These are phyloP conservation scores for Torulaspora gathmanii DNA, from an alignment of 805 yeast genomes.

Conservation along the genomic window DNA sequence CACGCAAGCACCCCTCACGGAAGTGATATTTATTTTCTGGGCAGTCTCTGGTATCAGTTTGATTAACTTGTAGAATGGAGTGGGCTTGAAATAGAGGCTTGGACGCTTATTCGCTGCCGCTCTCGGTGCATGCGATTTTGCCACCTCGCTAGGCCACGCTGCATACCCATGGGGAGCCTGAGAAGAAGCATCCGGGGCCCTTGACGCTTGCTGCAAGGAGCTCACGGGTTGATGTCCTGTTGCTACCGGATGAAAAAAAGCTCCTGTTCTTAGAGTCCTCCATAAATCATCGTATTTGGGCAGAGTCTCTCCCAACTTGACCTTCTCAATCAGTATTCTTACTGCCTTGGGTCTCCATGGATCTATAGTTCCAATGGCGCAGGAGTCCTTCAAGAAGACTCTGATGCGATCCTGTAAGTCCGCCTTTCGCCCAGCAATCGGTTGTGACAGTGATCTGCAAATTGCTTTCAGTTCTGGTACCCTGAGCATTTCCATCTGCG, in stretches of 20 bases:
- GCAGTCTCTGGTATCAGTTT: constrained; percentile 48
- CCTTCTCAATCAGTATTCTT: constrained; percentile 41
- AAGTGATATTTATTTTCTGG: constrained; percentile 31
- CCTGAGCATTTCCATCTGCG: constrained; percentile 38
- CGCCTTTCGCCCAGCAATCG: constrained; percentile 55
- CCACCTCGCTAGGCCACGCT: constrained; percentile 7
- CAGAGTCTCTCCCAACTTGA: constrained; percentile 35
- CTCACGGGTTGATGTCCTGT: constrained; percentile 23
- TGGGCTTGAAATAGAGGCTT: constrained; percentile 40
- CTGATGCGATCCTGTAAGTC: constrained; percentile 53
- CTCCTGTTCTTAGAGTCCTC: constrained; percentile 22
- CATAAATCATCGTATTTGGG: constrained; percentile 39
- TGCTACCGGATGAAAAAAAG: constrained; percentile 25
- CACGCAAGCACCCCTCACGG: constrained; percentile 44
- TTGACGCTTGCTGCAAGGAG: constrained; percentile 12
- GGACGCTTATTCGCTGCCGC: constrained; percentile 6
- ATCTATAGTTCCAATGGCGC: constrained; percentile 37
- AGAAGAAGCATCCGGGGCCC: neutral
- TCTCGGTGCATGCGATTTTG: constrained; percentile 3
- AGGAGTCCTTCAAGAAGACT: constrained; percentile 43
- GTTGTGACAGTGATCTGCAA: constrained; percentile 46
- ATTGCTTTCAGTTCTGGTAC: constrained; percentile 51
- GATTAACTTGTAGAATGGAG: constrained; percentile 52
- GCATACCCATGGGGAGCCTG: neutral
- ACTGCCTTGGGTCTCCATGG: constrained; percentile 45